These are phyloP conservation scores for Gaeumannomyces tritici DNA, from an alignment of 2,329 filamentous ascomycete species.

Conservation along the genomic window DNA sequence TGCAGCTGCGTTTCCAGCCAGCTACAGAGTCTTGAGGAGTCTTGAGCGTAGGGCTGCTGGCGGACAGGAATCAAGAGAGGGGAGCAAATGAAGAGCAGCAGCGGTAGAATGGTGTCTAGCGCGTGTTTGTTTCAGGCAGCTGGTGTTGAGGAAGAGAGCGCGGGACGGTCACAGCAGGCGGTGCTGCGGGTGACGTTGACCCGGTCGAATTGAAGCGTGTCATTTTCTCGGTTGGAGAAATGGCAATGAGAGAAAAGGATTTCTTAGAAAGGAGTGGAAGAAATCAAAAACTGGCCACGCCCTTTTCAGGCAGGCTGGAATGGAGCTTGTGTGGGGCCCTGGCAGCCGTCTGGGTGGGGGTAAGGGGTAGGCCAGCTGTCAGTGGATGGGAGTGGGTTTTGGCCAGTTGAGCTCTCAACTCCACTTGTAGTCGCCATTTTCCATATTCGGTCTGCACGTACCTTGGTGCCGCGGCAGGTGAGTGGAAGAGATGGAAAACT, in stretches of 20 bases:
- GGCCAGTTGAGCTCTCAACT: no score
- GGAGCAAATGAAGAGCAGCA: neutral
- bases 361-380: neutral
- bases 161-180: neutral
- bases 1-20: neutral
- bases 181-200: slow-evolving; percentile 2
- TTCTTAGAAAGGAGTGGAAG: neutral
- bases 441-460: no score
- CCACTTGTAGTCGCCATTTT: no score
- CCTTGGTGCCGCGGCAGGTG: no score
- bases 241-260: neutral
- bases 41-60: neutral
- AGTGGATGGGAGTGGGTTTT: neutral
- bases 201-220: slow-evolving; percentile 6
- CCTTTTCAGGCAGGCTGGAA: neutral
- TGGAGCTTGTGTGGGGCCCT: neutral
- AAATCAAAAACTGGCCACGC: no score
- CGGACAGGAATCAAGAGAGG: neutral
- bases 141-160: neutral
- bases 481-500: no score
- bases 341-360: neutral
- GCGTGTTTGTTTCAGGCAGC: neutral
- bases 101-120: neutral
- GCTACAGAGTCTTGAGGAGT: neutral
- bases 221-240: slow-evolving; percentile 2